Percentiles rank a stretch among this genome's conserved stretches.
phyloP scores from a whole-genome alignment of 148 eudicot species.

The Fagopyrum homotropicum region DNA sequence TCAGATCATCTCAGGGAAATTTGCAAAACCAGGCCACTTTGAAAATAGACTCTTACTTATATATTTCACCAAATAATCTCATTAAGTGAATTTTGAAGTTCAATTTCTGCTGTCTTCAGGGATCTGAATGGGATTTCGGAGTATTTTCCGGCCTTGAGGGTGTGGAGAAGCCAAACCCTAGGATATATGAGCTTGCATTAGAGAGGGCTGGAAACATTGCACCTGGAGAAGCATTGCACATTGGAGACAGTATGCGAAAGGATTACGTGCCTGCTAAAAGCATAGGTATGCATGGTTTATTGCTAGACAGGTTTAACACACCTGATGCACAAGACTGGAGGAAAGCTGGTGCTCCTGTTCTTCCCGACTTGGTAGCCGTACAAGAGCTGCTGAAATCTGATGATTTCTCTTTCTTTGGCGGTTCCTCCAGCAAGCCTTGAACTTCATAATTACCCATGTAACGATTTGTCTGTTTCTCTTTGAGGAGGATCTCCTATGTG shows the following conservation, averaged over 20 bases:
- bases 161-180: constrained; percentile 88
- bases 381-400: constrained; percentile 56
- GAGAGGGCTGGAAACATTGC: constrained; percentile 76
- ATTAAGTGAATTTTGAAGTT: too few species aligned
- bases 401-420: constrained; percentile 13
- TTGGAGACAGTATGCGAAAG: constrained; percentile 88
- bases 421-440: neutral
- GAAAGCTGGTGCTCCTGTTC: constrained; percentile 75
- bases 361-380: constrained; percentile 58
- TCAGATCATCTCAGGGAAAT: neutral
- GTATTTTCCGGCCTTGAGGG: constrained; percentile 97
- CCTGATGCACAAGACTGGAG: constrained; percentile 82
- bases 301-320: constrained; percentile 79
- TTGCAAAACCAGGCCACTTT: neutral
- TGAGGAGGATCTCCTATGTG: neutral
- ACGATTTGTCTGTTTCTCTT: neutral
- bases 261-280: constrained; percentile 84
- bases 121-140: constrained; percentile 91
- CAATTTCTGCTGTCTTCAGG: constrained; percentile 31
- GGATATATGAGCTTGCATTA: constrained; percentile 67
- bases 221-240: constrained; percentile 71
- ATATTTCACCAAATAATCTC: neutral
- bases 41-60: neutral
- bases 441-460: neutral
- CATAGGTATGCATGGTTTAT: constrained; percentile 77